Conservation (phyloP, 345 rosid species). For the Cardamine resedifolia region DNA sequence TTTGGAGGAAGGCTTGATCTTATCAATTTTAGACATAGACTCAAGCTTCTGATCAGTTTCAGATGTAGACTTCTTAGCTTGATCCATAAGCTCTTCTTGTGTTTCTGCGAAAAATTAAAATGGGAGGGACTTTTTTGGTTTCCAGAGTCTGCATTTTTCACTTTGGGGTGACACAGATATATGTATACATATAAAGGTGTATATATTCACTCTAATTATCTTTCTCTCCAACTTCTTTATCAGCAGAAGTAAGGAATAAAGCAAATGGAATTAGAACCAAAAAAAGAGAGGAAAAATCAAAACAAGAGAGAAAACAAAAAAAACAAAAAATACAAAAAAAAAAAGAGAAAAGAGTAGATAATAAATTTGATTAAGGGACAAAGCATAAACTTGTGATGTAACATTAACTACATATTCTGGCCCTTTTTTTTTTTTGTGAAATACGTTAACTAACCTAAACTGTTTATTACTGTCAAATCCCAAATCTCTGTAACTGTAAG, state of each 20-base stretch:
- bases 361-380: conserved; percentile 26
- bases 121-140: neutral
- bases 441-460: conserved; percentile 6
- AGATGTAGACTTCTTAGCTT: neutral
- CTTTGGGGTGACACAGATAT: conserved; percentile 1
- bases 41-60: neutral
- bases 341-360: neutral
- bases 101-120: neutral
- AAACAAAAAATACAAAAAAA: neutral
- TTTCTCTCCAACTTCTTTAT: conserved; percentile 8
- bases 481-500: conserved; percentile 2
- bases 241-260: conserved; percentile 29
- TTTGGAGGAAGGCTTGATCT: neutral
- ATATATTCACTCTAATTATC: neutral
- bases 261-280: neutral
- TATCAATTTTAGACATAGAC: neutral
- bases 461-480: neutral
- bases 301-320: too few relatives aligned
- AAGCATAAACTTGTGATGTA: conserved; percentile 27
- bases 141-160: conserved; percentile 12
- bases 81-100: conserved; percentile 12
- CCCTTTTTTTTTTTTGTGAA: conserved; percentile 15
- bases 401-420: conserved; percentile 13
- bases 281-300: too few relatives aligned
- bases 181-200: conserved; percentile 3